Conservation (phyloP, 2,329 filamentous ascomycete genomes). For the Metarhizium humberi region DNA sequence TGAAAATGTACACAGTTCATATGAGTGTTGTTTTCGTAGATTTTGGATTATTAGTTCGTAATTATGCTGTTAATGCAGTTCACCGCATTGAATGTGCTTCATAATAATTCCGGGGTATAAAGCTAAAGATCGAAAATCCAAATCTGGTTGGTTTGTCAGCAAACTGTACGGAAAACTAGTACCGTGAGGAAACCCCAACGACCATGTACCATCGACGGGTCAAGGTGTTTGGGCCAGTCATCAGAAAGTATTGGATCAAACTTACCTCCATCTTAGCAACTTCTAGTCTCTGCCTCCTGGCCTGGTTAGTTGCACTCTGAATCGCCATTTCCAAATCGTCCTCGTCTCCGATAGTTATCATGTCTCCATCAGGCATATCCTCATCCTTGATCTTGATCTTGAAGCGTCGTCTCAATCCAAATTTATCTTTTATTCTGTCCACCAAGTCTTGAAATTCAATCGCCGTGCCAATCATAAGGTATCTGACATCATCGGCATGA, state of each 20-base stretch:
- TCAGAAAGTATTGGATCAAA: background rate
- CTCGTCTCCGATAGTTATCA: conserved; percentile 96
- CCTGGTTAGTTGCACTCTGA: conserved; percentile 55
- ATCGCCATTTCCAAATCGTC: conserved; percentile 91
- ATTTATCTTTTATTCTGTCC: conserved; percentile 77
- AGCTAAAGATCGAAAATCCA: conserved; percentile 35
- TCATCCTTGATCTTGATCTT: conserved; percentile 88
- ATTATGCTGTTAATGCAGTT: conserved; percentile 1
- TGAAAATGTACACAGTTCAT: background rate
- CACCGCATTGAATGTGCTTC: background rate
- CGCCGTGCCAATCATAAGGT: conserved; percentile 72
- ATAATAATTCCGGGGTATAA: conserved; percentile 17
- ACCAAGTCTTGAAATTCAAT: conserved; percentile 71
- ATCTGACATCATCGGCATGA: conserved; percentile 82
- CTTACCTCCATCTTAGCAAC: conserved; percentile 94
- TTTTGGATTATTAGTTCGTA: conserved; percentile 11
- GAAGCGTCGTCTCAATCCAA: conserved; percentile 66
- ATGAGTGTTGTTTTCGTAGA: background rate
- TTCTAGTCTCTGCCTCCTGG: conserved; percentile 65
- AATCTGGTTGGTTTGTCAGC: conserved; percentile 29
- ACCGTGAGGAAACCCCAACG: background rate
- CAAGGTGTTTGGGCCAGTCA: background rate
- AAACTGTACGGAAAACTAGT: background rate
- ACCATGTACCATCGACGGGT: background rate
- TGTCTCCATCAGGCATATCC: conserved; percentile 65